Conservation (phyloP, 805 yeast genomes). For the Cyberlindnera japonica region DNA sequence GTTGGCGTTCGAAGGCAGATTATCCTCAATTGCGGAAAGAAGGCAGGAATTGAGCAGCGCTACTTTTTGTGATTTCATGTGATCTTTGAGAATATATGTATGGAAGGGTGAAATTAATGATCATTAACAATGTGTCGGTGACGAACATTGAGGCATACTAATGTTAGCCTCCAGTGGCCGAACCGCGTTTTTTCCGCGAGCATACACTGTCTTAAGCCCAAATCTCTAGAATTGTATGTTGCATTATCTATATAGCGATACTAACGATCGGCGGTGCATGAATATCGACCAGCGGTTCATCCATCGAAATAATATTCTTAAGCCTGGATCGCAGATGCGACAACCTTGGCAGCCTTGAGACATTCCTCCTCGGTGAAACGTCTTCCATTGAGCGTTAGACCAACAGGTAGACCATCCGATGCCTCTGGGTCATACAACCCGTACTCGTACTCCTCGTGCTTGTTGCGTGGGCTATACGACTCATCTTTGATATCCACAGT, state of each 20-base stretch:
- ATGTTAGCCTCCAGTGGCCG: no score
- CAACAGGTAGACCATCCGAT: slow-evolving; percentile 52
- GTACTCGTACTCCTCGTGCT: slow-evolving; percentile 32
- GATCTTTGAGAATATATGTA: no score
- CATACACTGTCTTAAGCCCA: no score
- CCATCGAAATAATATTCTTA: not conserved
- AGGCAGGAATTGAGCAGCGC: slow-evolving; percentile 9
- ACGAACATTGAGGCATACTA: no score
- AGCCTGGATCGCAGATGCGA: slow-evolving; percentile 3
- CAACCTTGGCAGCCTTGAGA: slow-evolving; percentile 8
- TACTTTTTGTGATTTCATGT: slow-evolving; percentile 1
- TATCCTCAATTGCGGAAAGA: slow-evolving; percentile 29
- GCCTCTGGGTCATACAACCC: slow-evolving; percentile 35
- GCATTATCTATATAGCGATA: no score
- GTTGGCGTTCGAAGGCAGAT: slow-evolving; percentile 50
- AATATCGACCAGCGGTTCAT: not conserved
- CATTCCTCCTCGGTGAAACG: slow-evolving; percentile 47
- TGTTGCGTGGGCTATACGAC: slow-evolving; percentile 14
- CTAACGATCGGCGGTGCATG: no score
- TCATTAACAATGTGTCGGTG: no score
- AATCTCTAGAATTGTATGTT: no score
- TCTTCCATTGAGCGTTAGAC: slow-evolving; percentile 45
- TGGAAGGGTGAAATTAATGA: no score
- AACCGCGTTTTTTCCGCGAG: no score
- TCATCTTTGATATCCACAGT: slow-evolving; percentile 44